Percentiles rank a stretch among this genome's conserved stretches.
phyloP scores from a whole-genome alignment of 768 basidiomycete genomes.

The Kwoniella dendrophila region DNA sequence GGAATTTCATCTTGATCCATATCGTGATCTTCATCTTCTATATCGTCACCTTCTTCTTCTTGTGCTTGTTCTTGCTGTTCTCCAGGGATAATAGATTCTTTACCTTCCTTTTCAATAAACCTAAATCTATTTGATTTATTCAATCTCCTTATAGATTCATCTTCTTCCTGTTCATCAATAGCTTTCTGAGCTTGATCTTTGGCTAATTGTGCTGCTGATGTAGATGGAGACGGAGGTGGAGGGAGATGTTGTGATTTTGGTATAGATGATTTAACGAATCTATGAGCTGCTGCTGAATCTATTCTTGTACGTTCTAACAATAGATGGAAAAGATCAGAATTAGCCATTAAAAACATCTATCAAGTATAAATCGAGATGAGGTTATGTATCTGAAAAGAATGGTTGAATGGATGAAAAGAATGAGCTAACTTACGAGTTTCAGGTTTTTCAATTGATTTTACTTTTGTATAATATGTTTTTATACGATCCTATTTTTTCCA shows the following conservation, averaged over 20 bases:
- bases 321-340: neutral
- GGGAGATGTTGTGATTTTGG: conserved; percentile 40
- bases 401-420: neutral
- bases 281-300: conserved; percentile 42
- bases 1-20: conserved; percentile 10
- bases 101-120: conserved; percentile 25
- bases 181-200: conserved; percentile 15
- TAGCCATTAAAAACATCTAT: neutral
- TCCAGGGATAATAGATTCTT: conserved; percentile 23
- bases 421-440: conserved; percentile 40
- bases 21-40: conserved; percentile 20
- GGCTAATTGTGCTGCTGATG: conserved; percentile 26
- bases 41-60: conserved; percentile 6
- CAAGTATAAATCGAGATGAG: too few species aligned
- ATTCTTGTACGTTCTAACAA: conserved; percentile 27
- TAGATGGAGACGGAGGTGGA: neutral
- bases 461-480: conserved; percentile 52
- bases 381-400: neutral
- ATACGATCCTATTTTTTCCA: conserved; percentile 49
- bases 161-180: conserved; percentile 20
- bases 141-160: conserved; percentile 14
- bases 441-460: conserved; percentile 46
- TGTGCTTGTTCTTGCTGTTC: neutral
- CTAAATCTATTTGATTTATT: conserved; percentile 30
- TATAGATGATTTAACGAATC: conserved; percentile 47